Percentiles rank a stretch among this genome's conserved stretches.
These are phyloP conservation scores for Naganishia sp. DNA, from an alignment of 1,284 basidiomycete species.

Conservation along the genomic window DNA sequence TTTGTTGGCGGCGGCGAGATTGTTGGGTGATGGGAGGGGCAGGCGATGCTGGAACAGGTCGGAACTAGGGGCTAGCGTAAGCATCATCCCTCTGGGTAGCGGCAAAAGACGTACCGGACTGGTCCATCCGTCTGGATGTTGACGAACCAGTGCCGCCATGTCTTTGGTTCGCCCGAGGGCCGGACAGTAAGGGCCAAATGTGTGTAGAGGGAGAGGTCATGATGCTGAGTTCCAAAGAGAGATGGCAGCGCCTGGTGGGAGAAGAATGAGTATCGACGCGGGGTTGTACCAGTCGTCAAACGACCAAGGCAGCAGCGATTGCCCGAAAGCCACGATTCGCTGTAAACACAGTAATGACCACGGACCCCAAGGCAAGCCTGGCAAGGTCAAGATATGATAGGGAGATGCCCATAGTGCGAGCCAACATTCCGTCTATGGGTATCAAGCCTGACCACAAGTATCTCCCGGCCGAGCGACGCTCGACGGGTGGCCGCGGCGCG, in stretches of 20 bases:
- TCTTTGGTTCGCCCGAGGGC: slow-evolving; percentile 37
- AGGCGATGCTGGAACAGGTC: slow-evolving; percentile 60
- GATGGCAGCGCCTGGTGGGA: slow-evolving; percentile 47
- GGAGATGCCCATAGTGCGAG: too few species aligned
- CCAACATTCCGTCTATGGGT: too few species aligned
- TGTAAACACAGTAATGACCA: too few species aligned
- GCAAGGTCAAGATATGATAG: too few species aligned
- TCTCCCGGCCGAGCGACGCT: too few species aligned
- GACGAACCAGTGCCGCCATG: slow-evolving; percentile 53
- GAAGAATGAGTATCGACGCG: not conserved
- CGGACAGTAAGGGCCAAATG: slow-evolving; percentile 56
- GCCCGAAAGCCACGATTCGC: too few species aligned
- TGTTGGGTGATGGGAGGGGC: slow-evolving; percentile 45
- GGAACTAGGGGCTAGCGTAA: slow-evolving; percentile 39
- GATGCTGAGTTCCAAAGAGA: slow-evolving; percentile 56
- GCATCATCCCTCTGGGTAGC: not conserved
- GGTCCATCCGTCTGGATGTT: slow-evolving; percentile 59
- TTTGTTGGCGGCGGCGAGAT: slow-evolving; percentile 29
- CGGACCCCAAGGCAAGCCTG: too few species aligned
- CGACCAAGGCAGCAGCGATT: too few species aligned
- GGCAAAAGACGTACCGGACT: slow-evolving; percentile 43
- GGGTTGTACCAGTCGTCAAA: too few species aligned
- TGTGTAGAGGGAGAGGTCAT: slow-evolving; percentile 56
- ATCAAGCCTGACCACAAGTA: too few species aligned
- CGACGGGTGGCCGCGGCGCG: too few species aligned